Evolutionary conservation across 2,329 filamentous ascomycete species (phyloP).

Genomic region (Xylaria sp.): DNA sequence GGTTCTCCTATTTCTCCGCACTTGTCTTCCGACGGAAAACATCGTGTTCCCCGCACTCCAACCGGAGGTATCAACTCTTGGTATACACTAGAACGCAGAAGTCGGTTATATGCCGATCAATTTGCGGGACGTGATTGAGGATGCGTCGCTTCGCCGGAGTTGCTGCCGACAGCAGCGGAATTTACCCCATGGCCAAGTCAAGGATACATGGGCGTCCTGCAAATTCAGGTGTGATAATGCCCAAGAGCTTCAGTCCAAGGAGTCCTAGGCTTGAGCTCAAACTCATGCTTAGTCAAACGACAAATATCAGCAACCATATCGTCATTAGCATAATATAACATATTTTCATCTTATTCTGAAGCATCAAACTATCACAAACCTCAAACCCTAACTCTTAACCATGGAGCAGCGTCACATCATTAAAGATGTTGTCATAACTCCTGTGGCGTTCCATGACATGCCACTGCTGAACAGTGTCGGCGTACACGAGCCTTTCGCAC

Average conservation of each 20-base stretch:
- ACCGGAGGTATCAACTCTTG: not conserved
- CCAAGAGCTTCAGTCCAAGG: not conserved
- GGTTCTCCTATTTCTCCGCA: not conserved
- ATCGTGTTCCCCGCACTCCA: not conserved
- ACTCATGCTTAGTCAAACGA: not conserved
- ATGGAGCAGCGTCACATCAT: conserved; percentile 41
- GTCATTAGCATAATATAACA: not conserved
- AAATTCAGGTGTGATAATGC: not conserved
- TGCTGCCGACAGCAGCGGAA: not conserved
- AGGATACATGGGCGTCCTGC: not conserved
- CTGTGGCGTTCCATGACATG: conserved; percentile 59
- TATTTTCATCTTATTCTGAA: not conserved
- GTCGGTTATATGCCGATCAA: not conserved
- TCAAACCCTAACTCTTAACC: not conserved
- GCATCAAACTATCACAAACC: not conserved
- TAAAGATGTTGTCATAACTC: conserved; percentile 55
- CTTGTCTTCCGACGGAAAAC: conserved; percentile 10
- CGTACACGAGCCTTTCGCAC: conserved; percentile 56
- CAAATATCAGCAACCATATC: not conserved
- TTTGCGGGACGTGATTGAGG: not conserved
- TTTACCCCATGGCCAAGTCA: conserved; percentile 4
- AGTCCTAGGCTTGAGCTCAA: not conserved
- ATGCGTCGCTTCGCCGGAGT: not conserved
- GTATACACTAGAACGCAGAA: not conserved
- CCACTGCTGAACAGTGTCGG: conserved; percentile 57